Percentiles rank a stretch among this genome's conserved stretches.
Evolutionary conservation across 495 filamentous ascomycete genomes (phyloP).

Genomic region (Aspergillus wentii): DNA sequence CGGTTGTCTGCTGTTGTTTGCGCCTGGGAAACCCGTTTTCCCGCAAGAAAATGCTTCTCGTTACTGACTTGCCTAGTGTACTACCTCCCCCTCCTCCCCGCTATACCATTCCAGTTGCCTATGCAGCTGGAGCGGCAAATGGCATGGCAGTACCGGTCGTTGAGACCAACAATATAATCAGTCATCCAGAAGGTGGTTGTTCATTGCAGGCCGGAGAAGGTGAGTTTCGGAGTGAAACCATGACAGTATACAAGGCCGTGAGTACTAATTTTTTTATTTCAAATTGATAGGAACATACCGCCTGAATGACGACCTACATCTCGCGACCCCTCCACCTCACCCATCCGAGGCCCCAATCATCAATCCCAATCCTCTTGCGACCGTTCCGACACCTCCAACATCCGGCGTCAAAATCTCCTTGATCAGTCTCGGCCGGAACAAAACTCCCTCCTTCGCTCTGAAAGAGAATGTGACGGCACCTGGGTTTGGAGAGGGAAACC

Average conservation of each 20-base stretch:
- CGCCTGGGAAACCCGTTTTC: too few relatives aligned
- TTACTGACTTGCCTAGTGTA: conserved; percentile 49
- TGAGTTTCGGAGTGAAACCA: too few relatives aligned
- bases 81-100: conserved; percentile 81
- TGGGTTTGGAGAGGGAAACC: conserved; percentile 85
- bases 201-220: conserved; percentile 92
- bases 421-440: conserved; percentile 56
- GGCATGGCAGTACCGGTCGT: conserved; percentile 65
- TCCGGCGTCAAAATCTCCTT: conserved; percentile 84
- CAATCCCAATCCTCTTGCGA: conserved; percentile 87
- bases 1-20: too few relatives aligned
- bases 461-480: conserved; percentile 45
- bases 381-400: conserved; percentile 72
- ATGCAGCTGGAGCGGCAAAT: conserved; percentile 59
- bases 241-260: too few relatives aligned
- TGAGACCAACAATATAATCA: conserved; percentile 87
- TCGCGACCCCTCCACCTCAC: conserved; percentile 92
- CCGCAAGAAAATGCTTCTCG: too few relatives aligned
- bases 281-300: conserved; percentile 81
- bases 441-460: conserved; percentile 46
- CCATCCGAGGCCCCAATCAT: conserved; percentile 82
- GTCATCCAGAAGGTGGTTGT: conserved; percentile 63
- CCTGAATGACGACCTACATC: conserved; percentile 81
- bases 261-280: too few relatives aligned
- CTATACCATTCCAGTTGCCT: conserved; percentile 64